Evolutionary conservation across 108 stramenopile genomes (phyloP).

Genomic region (Fragilariopsis cylindrus): DNA sequence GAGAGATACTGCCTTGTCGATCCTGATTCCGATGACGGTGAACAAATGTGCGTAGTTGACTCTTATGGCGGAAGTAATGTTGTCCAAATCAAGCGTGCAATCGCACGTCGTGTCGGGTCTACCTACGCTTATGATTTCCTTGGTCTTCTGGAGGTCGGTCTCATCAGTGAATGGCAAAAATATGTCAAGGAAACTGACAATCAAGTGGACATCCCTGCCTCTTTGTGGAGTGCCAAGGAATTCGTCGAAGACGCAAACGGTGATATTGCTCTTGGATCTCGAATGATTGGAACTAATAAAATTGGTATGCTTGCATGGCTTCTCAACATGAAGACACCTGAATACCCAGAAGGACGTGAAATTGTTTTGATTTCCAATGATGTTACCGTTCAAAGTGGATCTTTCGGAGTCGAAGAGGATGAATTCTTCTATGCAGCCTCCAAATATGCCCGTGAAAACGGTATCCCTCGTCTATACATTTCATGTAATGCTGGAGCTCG

Average conservation of each 20-base stretch:
- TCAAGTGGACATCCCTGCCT: conserved; percentile 52
- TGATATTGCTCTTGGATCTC: conserved; percentile 63
- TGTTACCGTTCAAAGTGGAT: conserved; percentile 97
- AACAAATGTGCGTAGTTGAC: conserved; percentile 87
- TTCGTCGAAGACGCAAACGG: conserved; percentile 79
- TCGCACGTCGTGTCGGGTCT: conserved; percentile 95
- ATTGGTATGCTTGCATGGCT: conserved; percentile 97
- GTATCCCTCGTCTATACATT: conserved; percentile 94
- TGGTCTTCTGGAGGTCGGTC: conserved; percentile 92
- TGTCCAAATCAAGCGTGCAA: conserved; percentile 94
- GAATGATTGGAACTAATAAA: conserved; percentile 93
- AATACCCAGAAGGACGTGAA: conserved; percentile 96
- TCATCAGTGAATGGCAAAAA: conserved; percentile 78
- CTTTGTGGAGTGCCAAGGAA: conserved; percentile 76
- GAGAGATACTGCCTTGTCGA: conserved; percentile 87
- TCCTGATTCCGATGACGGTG: conserved; percentile 57
- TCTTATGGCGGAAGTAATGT: conserved; percentile 88
- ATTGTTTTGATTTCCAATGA: conserved; percentile 97
- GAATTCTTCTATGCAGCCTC: conserved; percentile 93
- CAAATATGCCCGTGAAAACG: conserved; percentile 85
- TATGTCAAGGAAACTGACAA: conserved; percentile 58
- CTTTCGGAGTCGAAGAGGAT: conserved; percentile 96
- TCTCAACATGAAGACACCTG: conserved; percentile 93
- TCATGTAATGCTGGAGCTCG: conserved; percentile 97
- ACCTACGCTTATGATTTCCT: conserved; percentile 98